Percentiles rank a stretch among this genome's conserved stretches.
Evolutionary conservation across 225 moss, liverwort and hornwort genomes (phyloP).

Genomic region (Ulota crispa): DNA sequence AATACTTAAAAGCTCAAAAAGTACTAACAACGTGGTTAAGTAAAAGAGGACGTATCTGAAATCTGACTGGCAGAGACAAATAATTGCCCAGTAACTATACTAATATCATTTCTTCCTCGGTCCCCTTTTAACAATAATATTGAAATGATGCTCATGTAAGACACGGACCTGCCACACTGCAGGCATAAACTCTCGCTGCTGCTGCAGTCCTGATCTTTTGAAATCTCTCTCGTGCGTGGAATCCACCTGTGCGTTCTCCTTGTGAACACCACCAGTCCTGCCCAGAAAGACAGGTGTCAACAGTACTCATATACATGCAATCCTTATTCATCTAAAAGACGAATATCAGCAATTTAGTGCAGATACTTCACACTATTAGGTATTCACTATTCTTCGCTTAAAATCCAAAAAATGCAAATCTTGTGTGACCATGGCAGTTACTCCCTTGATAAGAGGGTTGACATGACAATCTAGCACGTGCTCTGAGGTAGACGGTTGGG

Average conservation of each 20-base stretch:
- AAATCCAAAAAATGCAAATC: constrained; percentile 2
- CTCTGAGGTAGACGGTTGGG: neutral
- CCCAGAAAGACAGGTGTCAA: constrained; percentile 17
- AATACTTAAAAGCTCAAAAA: constrained; percentile 1
- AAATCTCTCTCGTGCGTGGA: constrained; percentile 33
- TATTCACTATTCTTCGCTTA: neutral
- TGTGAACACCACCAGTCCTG: constrained; percentile 45
- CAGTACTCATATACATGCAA: neutral
- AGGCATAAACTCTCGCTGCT: constrained; percentile 61
- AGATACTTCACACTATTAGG: too few species aligned
- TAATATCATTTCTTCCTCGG: constrained; percentile 2
- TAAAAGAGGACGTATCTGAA: neutral
- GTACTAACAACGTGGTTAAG: neutral
- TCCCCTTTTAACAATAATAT: neutral
- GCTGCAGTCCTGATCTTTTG: constrained; percentile 40
- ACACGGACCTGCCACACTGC: constrained; percentile 57
- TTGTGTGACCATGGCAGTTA: neutral
- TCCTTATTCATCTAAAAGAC: neutral
- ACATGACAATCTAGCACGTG: constrained; percentile 1
- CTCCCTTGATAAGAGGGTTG: neutral
- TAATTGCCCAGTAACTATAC: neutral
- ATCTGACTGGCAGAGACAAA: neutral
- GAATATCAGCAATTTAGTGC: neutral
- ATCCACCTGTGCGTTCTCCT: constrained; percentile 35
- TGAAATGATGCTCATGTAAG: neutral